Base-by-base conservation (phyloP, 2,329 filamentous ascomycete species). In the Zasmidium citrigriseum region DNA sequence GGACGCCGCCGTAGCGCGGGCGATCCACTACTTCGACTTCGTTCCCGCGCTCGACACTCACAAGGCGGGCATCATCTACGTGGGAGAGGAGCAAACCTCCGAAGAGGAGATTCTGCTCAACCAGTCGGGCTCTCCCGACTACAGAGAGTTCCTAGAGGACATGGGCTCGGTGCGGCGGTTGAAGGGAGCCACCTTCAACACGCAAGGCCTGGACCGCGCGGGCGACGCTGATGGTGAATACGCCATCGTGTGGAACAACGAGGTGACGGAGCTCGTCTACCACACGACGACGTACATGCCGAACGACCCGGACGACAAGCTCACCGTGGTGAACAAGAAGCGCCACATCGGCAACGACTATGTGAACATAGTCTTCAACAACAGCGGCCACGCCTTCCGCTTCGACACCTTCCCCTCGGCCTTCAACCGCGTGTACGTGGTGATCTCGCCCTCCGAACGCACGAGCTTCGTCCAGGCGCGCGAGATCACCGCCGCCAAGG, bases 211-310 rank as follows among this genome's bases (percentile, higher is more conserved):
- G 23, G 93, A 98, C 72, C 86, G 87, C 25, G 82, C 86, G 61
- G 84, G 87, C 65, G 88, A 93, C 68, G 82, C 82, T 1, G 95
- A 99, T 73, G 95, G 95, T 27, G 85, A 93, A 68, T 91, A 89
- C 73, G 91, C 93, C 0, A 93, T 93, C 71, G 93, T 91, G 69
- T 99, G 95, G 93, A 89, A 93, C 60, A 95, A 98, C 72, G 85
- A 93, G 46, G 91, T 97, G 57, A 95, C 93, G 4, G 95, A 98
- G 73, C 90, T 99, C 46, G 89, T 98, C 25, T 99, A 96, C 75
- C 95, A 98, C 72, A 88, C 98, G 55, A 91, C 90, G 4, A 99
- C 93, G 3, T 92, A 98, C 82, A 99, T 99, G 95, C 95, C 95
- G 1, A 96, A 91, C 10, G 85, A 96, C 70, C 78, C 88, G 14